Evolutionary conservation across 1,284 basidiomycete genomes (phyloP).

Genomic region (Schizophyllum commune): DNA sequence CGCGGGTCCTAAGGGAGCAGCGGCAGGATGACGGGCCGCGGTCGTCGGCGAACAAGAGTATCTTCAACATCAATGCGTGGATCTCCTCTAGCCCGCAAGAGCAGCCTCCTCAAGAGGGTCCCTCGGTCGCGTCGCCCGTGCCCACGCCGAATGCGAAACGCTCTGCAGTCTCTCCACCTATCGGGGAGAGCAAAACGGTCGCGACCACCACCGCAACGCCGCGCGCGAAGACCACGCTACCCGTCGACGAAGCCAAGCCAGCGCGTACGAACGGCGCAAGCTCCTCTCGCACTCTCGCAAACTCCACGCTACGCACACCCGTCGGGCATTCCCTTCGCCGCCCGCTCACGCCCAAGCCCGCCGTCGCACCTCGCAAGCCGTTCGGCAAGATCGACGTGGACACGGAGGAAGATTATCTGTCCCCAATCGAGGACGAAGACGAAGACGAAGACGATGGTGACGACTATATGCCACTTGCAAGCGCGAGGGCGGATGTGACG

Average conservation of each 20-base stretch:
- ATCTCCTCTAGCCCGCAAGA: neutral
- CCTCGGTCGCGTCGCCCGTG: too few relatives aligned
- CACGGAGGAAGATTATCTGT: neutral
- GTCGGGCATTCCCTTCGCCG: neutral
- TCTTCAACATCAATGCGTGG: neutral
- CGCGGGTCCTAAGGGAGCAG: slow-evolving; percentile 31
- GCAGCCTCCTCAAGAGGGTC: too few relatives aligned
- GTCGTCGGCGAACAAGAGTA: neutral
- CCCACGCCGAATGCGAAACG: neutral
- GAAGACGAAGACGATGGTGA: neutral
- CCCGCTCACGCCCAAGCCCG: neutral
- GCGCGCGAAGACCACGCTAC: too few relatives aligned
- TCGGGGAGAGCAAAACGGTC: too few relatives aligned
- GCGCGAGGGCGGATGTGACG: neutral
- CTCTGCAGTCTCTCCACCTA: neutral
- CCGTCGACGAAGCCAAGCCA: neutral
- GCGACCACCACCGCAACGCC: too few relatives aligned
- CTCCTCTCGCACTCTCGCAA: too few relatives aligned
- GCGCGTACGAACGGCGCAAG: too few relatives aligned
- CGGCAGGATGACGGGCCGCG: slow-evolving; percentile 14
- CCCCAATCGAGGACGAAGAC: neutral
- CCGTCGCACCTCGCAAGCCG: neutral
- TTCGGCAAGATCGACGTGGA: neutral
- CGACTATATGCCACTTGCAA: neutral
- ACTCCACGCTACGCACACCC: neutral